These are phyloP conservation scores for Tuber umbilicatum DNA, from an alignment of 495 filamentous ascomycete species.

Conservation along the genomic window DNA sequence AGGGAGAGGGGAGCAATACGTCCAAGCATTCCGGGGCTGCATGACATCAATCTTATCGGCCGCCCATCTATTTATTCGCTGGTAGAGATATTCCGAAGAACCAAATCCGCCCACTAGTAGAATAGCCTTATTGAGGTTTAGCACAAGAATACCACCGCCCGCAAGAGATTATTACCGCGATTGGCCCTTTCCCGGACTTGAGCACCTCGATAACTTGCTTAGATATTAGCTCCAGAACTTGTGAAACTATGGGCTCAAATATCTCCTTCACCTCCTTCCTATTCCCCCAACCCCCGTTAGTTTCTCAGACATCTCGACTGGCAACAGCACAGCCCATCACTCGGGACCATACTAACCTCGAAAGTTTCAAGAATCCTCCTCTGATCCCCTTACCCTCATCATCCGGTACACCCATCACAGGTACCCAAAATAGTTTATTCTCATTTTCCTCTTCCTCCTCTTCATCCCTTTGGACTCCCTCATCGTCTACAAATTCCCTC, in stretches of 20 bases:
- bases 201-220: slow-evolving; percentile 42
- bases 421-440: slow-evolving; percentile 37
- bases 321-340: slow-evolving; percentile 10
- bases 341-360: slow-evolving; percentile 34
- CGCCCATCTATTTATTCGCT: slow-evolving; percentile 37
- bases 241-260: slow-evolving; percentile 44
- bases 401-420: slow-evolving; percentile 55
- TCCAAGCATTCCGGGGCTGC: slow-evolving; percentile 47
- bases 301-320: background rate
- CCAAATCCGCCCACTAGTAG: slow-evolving; percentile 49
- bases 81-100: slow-evolving; percentile 43
- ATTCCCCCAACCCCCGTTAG: background rate
- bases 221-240: slow-evolving; percentile 44
- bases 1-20: slow-evolving; percentile 14
- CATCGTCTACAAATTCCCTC: slow-evolving; percentile 65
- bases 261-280: slow-evolving; percentile 43
- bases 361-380: slow-evolving; percentile 60
- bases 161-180: slow-evolving; percentile 23
- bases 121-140: slow-evolving; percentile 31
- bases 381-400: slow-evolving; percentile 56
- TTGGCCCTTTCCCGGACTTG: slow-evolving; percentile 28
- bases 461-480: slow-evolving; percentile 45
- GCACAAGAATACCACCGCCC: background rate
- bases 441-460: slow-evolving; percentile 26
- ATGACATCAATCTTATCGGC: slow-evolving; percentile 43